A percentile compares a stretch with the other conserved stretches of the same genome.
Conservation (phyloP, 78 protist genomes). For the Speleostelium caveatum region DNA sequence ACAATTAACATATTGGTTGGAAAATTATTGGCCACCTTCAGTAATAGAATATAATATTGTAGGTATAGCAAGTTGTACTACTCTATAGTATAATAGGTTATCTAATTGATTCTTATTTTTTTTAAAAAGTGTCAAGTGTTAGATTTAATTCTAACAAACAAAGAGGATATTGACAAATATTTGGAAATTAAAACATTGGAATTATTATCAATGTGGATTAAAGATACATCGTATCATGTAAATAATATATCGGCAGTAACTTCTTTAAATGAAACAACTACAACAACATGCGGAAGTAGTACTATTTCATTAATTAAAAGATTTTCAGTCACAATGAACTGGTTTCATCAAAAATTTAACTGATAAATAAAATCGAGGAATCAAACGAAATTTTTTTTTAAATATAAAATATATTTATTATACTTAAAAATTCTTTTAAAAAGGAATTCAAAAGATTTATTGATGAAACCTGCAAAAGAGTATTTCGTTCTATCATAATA, state of each 20-base stretch:
- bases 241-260: not conserved
- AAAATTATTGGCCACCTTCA: slow-evolving; percentile 61
- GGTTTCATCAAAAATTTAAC: slow-evolving; percentile 38
- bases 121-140: slow-evolving; percentile 69
- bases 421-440: too few species aligned
- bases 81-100: not conserved
- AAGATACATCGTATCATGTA: slow-evolving; percentile 10
- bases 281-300: not conserved
- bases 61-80: not conserved
- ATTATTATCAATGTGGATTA: slow-evolving; percentile 60
- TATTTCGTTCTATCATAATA: too few species aligned
- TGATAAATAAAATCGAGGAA: not conserved
- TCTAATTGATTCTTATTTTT: not conserved
- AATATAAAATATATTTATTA: too few species aligned
- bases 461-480: too few species aligned
- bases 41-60: slow-evolving; percentile 71
- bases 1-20: slow-evolving; percentile 65
- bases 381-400: not conserved
- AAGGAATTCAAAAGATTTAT: too few species aligned
- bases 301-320: slow-evolving; percentile 17
- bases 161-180: slow-evolving; percentile 40
- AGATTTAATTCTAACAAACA: slow-evolving; percentile 36
- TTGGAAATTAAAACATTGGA: slow-evolving; percentile 13
- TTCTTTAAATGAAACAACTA: not conserved
- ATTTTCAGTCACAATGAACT: slow-evolving; percentile 37